A percentile compares a stretch with the other conserved stretches of the same genome.
phyloP scores from a whole-genome alignment of 345 rosid genomes.

The Trapa bicornis region DNA sequence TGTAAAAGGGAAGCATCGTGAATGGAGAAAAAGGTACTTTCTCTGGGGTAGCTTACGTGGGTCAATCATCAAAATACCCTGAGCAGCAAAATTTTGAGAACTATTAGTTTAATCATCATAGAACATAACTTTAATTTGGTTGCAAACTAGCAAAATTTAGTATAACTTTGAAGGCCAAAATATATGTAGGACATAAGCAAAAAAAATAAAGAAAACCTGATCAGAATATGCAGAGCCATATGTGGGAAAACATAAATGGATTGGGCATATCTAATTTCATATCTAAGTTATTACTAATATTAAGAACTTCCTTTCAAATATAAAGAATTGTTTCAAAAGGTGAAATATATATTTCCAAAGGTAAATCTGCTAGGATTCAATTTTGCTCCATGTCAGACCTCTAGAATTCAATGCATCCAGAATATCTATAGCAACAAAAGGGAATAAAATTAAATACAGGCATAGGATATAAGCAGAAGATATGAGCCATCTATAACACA shows the following conservation, averaged over 20 bases:
- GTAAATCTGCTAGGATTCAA: not conserved
- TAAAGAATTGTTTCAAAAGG: not conserved
- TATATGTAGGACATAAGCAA: not conserved
- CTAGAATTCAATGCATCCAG: not conserved
- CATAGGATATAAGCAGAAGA: conserved; percentile 2
- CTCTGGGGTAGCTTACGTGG: conserved; percentile 37
- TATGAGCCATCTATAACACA: conserved; percentile 9
- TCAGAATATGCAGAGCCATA: not conserved
- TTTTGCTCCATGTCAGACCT: not conserved
- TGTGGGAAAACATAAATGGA: not conserved
- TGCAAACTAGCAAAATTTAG: not conserved
- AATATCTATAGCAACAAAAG: not conserved
- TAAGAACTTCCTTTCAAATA: not conserved
- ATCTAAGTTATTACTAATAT: not conserved
- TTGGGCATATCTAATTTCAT: not conserved
- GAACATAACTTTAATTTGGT: not conserved
- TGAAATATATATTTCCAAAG: not conserved
- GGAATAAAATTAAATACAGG: not conserved
- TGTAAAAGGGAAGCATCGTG: not conserved
- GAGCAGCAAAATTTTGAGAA: not conserved
- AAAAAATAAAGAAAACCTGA: not conserved
- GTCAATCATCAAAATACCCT: conserved; percentile 59
- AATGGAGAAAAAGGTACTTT: conserved; percentile 13
- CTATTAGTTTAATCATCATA: not conserved
- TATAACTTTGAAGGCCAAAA: not conserved